Conservation (phyloP, 2,329 filamentous ascomycete species). For the Paecilomyces sp. region DNA sequence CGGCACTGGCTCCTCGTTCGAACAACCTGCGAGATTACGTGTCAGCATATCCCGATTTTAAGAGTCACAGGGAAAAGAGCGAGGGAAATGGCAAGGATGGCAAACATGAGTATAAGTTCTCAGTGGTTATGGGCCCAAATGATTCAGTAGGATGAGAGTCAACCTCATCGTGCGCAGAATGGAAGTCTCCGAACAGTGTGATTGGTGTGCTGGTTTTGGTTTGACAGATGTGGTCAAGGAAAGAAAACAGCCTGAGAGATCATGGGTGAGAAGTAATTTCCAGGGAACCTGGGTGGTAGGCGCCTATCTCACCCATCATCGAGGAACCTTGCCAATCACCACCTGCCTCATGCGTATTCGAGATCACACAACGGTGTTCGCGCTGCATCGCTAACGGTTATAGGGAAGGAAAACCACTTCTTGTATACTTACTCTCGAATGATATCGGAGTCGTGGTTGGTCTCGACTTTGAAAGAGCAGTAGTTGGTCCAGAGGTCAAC, state of each 20-base stretch:
- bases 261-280: conserved; percentile 46
- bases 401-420: conserved; percentile 59
- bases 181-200: conserved; percentile 23
- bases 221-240: conserved; percentile 26
- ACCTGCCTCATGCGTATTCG: conserved; percentile 25
- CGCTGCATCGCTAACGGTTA: conserved; percentile 38
- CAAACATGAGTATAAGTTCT: conserved; percentile 35
- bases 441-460: conserved; percentile 85
- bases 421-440: conserved; percentile 98
- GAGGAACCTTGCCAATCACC: conserved; percentile 32
- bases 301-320: conserved; percentile 60
- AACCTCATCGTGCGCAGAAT: conserved; percentile 25
- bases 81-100: conserved; percentile 40
- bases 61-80: conserved; percentile 17
- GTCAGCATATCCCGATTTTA: conserved; percentile 30
- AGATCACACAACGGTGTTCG: conserved; percentile 27
- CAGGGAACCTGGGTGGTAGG: conserved; percentile 40
- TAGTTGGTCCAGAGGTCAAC: conserved; percentile 97
- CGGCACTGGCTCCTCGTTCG: conserved; percentile 75
- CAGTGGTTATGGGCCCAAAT: conserved; percentile 29
- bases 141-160: conserved; percentile 29
- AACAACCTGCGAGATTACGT: conserved; percentile 60
- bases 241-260: conserved; percentile 44
- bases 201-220: conserved; percentile 20
- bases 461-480: conserved; percentile 96